These are phyloP conservation scores for Jasminum sambac DNA, from an alignment of 257 asterid species.

Conservation along the genomic window DNA sequence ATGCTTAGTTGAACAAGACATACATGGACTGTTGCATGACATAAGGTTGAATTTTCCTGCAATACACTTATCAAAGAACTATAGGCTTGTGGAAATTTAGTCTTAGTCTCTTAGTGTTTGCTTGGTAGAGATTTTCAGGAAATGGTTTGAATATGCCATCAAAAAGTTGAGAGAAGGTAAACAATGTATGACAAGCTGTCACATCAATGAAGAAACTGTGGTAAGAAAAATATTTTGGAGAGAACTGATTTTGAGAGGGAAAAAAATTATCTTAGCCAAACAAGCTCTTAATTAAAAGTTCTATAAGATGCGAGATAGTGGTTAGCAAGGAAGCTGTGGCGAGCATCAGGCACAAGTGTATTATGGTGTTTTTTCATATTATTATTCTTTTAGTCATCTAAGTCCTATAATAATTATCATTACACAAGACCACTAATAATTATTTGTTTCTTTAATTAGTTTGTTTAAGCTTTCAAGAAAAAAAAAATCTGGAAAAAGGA, in stretches of 20 bases:
- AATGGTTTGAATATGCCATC: too few relatives aligned
- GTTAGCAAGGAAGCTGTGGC: not conserved
- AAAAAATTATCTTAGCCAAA: too few relatives aligned
- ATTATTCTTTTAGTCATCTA: not conserved
- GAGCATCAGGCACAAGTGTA: not conserved
- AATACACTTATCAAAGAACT: not conserved
- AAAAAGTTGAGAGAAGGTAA: too few relatives aligned
- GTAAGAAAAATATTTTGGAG: too few relatives aligned
- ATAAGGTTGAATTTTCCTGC: not conserved
- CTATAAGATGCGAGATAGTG: not conserved
- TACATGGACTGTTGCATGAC: not conserved
- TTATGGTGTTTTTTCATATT: not conserved
- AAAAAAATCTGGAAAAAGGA: not conserved
- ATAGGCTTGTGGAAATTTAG: conserved; percentile 7
- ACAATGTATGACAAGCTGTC: too few relatives aligned
- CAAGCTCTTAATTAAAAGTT: not conserved
- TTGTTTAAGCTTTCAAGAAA: not conserved
- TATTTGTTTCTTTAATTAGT: not conserved
- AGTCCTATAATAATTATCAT: too few relatives aligned
- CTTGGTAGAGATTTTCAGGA: too few relatives aligned
- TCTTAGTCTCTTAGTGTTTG: not conserved
- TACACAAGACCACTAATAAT: not conserved
- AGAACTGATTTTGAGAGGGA: too few relatives aligned
- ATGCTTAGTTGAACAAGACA: not conserved
- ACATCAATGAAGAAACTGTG: too few relatives aligned